Base-by-base conservation (phyloP, 2,329 filamentous ascomycete species). In the Boeremia lycopersici region DNA sequence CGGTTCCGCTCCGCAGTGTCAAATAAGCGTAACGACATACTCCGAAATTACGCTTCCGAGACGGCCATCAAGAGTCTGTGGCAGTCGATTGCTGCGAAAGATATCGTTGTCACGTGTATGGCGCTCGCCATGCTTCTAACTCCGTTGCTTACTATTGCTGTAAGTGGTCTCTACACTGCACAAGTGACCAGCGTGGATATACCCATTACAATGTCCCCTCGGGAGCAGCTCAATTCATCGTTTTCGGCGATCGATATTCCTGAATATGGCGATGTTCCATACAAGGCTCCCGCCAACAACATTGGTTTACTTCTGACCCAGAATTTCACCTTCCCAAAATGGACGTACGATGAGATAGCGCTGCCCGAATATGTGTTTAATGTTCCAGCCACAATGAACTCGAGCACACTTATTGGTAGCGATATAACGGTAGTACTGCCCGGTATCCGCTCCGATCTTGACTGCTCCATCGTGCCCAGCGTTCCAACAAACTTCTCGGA, bases 321-420 rank as follows among this genome's bases (percentile, higher is more conserved):
- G 15, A 46, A 46, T 15, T 38, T 46, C 9, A 36, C 43, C 3
- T 46, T 46, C 28, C 43, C 43, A n/a, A n/a, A 4, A 5, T 46
- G 43, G 43, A 46, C 43, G 9, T 46, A 38, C 26, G 43, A 46
- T n/a, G 43, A 38, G 25, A 9, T 46, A 13, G 43, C 33, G 6
- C 38, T 46, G n/a, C 33, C 43, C 3, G 33, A 38, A 23, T n/a
- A 15, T 9, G 12, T 3, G 11, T 15, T 38, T 2, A 19, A 46
- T 11, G 11, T 46, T 17, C 43, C 43, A 12, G n/a, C 25, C 25
- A 19, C 33, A 8, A 19, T 46, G 12, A 38, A 46, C n/a, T 38
- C 34, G 13, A 46, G 43, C 25, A 38, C 34, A 9, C 43, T 38
- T 8, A 13, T 15, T 4, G 25, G 43, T 19, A 36, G 43, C 8